Evolutionary conservation across 257 asterid species (phyloP), one percentile per base, ranked within the genome.

Genomic region (Penstemon newberryi): DNA sequence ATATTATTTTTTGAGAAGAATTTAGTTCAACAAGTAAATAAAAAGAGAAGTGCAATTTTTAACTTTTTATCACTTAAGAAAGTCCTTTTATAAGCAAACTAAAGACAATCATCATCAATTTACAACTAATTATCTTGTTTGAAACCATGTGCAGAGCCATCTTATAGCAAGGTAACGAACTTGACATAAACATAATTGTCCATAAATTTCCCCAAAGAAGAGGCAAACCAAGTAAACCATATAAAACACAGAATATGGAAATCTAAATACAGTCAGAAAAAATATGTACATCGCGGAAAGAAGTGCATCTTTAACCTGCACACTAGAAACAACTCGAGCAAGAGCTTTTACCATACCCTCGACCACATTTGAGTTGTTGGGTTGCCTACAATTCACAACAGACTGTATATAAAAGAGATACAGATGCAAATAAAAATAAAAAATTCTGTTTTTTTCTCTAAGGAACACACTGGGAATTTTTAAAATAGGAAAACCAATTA

Each of bases 311-410:
- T 77, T 62, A 57, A 93, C 99, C 95, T 90, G 96, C 63, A 89
- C 95, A 66, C 80, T 87, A 63, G 92, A 86, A 80, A 93, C 96
- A 64, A 93, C 94, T 66, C 95, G 92, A 74, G 97, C 97, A 78
- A 93, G 95, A 70, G 97, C 87, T 79, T 90, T 90, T 52, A 93
- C 96, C 90, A 89, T 87, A 79, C 84, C 92, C 83, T 87, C 96
- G 67, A 90, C 95, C 60, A 93, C 83, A 83, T 88, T 90, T 73
- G 99, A 87, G 87, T 93, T 93, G 75, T 87, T 89, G 25, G 96
- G 96, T 78, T 90, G 76, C 92, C 99, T 93, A 87, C 73, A 72
- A 75, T 46, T 56, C 70, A 79, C 46, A 77, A 46, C 13, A 37
- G 68, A 60, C 56, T 56, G 54, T 58, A 56, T 37, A 37, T 7